Evolutionary conservation across 75 land plant species (phyloP).

Genomic region (Pinus albicaulis): DNA sequence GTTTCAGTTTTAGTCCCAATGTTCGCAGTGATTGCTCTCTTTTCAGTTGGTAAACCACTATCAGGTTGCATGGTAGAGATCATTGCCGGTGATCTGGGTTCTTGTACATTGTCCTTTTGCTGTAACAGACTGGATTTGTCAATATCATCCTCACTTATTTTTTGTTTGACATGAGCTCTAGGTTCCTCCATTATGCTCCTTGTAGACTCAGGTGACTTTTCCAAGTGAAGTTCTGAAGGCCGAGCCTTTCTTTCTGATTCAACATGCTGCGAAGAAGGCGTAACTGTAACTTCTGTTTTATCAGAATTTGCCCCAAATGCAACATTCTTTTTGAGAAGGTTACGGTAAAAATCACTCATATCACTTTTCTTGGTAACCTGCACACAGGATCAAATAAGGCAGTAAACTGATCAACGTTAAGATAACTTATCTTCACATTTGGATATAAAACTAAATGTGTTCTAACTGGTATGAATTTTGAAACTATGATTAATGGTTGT

Average conservation of each 20-base stretch:
- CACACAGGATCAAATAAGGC: not conserved
- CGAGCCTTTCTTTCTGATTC: conserved; percentile 11
- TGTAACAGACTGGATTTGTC: not conserved
- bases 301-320: conserved; percentile 69
- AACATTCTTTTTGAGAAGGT: conserved; percentile 73
- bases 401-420: not conserved
- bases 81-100: not conserved
- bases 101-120: not conserved
- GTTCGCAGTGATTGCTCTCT: not conserved
- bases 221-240: not conserved
- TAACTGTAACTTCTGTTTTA: conserved; percentile 9
- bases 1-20: not conserved
- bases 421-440: not conserved
- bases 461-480: not conserved
- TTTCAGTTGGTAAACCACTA: not conserved
- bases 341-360: conserved; percentile 88
- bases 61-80: not conserved
- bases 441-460: not conserved
- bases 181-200: not conserved
- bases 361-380: conserved; percentile 94
- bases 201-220: not conserved
- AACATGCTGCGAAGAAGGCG: conserved; percentile 2
- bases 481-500: not conserved
- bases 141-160: conserved; percentile 3
- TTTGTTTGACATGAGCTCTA: not conserved